Evolutionary conservation across 164 flowering plant species (phyloP).

Genomic region (Nymphaea colorata): DNA sequence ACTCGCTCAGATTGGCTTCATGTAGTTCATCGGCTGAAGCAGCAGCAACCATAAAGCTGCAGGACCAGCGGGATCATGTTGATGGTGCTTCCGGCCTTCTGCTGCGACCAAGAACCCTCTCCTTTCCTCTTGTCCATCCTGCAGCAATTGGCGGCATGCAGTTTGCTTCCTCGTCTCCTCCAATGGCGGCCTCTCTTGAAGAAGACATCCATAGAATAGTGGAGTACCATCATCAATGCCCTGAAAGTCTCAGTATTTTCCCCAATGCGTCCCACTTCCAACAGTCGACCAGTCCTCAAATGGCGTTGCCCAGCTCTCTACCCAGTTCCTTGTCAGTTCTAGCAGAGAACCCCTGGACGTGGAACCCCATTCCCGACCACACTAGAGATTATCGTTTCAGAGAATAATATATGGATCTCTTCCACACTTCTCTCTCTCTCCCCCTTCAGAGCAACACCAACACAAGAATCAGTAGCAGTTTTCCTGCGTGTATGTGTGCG

Average conservation of each 20-base stretch:
- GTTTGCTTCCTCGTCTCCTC: slow-evolving; percentile 12
- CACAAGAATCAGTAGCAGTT: too few relatives aligned
- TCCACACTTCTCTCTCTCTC: slow-evolving; percentile 4
- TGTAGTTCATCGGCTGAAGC: slow-evolving; percentile 23
- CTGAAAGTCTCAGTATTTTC: slow-evolving; percentile 9
- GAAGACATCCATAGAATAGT: slow-evolving; percentile 60
- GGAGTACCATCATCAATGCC: slow-evolving; percentile 27
- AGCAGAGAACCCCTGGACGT: slow-evolving; percentile 59
- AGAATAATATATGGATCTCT: slow-evolving; percentile 13
- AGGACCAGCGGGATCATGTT: slow-evolving; percentile 31
- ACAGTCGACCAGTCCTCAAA: slow-evolving; percentile 5
- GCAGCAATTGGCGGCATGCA: slow-evolving; percentile 9
- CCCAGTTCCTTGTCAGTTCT: slow-evolving; percentile 19
- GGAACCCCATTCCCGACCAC: slow-evolving; percentile 45
- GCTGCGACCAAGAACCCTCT: slow-evolving; percentile 9
- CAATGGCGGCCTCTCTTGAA: slow-evolving; percentile 6
- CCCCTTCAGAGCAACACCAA: neutral
- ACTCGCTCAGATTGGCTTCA: neutral
- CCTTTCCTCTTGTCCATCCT: slow-evolving; percentile 9
- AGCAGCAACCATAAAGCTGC: slow-evolving; percentile 30
- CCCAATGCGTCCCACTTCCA: slow-evolving; percentile 9
- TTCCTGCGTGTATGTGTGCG: too few relatives aligned
- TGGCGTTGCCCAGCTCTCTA: slow-evolving; percentile 11
- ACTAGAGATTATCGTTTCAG: slow-evolving; percentile 37
- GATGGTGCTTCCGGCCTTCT: slow-evolving; percentile 8